Percentiles rank a stretch among this genome's conserved stretches.
Evolutionary conservation across 805 yeast genomes (phyloP).

Genomic region (Hanseniaspora occidentalis): DNA sequence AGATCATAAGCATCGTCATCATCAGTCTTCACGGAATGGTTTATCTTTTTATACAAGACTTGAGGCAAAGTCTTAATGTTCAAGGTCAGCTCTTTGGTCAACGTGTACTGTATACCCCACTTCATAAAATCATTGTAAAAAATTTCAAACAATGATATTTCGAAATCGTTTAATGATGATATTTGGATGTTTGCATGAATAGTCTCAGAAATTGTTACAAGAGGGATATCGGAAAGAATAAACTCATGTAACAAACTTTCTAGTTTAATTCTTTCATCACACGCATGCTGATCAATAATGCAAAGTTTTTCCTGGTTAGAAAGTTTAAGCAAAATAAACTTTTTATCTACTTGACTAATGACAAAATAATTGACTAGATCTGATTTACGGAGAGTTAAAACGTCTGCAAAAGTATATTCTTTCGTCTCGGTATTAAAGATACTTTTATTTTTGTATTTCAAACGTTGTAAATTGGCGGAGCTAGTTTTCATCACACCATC

Average conservation of each 20-base stretch:
- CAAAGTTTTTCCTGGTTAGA: constrained; percentile 18
- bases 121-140: constrained; percentile 19
- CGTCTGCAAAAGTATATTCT: constrained; percentile 1
- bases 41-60: constrained; percentile 25
- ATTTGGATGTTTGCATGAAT: too few species aligned
- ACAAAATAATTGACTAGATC: constrained; percentile 21
- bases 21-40: constrained; percentile 3
- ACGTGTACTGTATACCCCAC: constrained; percentile 34
- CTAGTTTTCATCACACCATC: constrained; percentile 4
- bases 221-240: constrained; percentile 9
- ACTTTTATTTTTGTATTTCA: not conserved
- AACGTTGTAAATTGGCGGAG: too few species aligned
- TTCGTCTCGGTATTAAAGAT: not conserved
- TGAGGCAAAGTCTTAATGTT: constrained; percentile 33
- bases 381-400: constrained; percentile 10
- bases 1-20: constrained; percentile 10
- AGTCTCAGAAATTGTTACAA: not conserved
- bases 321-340: constrained; percentile 42
- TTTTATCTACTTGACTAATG: constrained; percentile 48
- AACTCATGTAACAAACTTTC: constrained; percentile 36
- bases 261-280: constrained; percentile 60
- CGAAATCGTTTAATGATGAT: constrained; percentile 22
- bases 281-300: constrained; percentile 72
- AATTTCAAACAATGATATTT: constrained; percentile 22
- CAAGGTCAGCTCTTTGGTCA: constrained; percentile 8